phyloP scores from a whole-genome alignment of 1,139 yeast genomes.

The Blastobotrys raffinosifermentans region DNA sequence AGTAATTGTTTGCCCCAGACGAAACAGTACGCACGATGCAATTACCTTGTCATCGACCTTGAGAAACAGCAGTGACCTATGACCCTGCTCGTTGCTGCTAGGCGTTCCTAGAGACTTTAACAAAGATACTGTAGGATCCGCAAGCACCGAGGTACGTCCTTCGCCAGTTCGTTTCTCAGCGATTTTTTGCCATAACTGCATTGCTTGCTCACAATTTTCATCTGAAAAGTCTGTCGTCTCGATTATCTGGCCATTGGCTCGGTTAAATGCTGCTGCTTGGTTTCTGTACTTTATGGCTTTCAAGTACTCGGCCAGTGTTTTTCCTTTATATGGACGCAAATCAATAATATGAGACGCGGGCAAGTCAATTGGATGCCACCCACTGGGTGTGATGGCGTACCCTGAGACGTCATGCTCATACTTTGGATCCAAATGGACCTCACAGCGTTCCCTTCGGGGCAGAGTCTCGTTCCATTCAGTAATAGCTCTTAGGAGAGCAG shows the following conservation, averaged over 20 bases:
- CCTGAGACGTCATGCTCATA: slow-evolving; percentile 36
- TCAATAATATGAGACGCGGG: slow-evolving; percentile 42
- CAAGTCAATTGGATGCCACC: slow-evolving; percentile 36
- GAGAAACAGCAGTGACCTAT: slow-evolving; percentile 36
- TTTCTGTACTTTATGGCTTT: slow-evolving; percentile 40
- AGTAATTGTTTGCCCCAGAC: slow-evolving; percentile 43
- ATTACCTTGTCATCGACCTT: slow-evolving; percentile 36
- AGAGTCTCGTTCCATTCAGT: slow-evolving; percentile 34
- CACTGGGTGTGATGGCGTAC: slow-evolving; percentile 37
- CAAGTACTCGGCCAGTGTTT: slow-evolving; percentile 34
- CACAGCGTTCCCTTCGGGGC: slow-evolving; percentile 30
- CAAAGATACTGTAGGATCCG: slow-evolving; percentile 34
- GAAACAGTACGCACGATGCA: slow-evolving; percentile 41
- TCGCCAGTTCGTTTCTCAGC: slow-evolving; percentile 36
- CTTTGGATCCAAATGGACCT: slow-evolving; percentile 38
- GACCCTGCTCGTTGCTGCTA: slow-evolving; percentile 28
- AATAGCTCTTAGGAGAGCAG: slow-evolving; percentile 39
- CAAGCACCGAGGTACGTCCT: slow-evolving; percentile 39
- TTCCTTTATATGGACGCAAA: slow-evolving; percentile 35
- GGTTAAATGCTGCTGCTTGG: slow-evolving; percentile 35
- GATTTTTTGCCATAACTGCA: slow-evolving; percentile 38
- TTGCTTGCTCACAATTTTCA: slow-evolving; percentile 32
- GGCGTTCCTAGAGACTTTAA: slow-evolving; percentile 32
- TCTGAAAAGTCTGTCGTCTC: slow-evolving; percentile 30
- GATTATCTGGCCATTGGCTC: slow-evolving; percentile 36